Evolutionary conservation across 2,329 filamentous ascomycete species (phyloP).

Genomic region (Rutstroemia sp.): DNA sequence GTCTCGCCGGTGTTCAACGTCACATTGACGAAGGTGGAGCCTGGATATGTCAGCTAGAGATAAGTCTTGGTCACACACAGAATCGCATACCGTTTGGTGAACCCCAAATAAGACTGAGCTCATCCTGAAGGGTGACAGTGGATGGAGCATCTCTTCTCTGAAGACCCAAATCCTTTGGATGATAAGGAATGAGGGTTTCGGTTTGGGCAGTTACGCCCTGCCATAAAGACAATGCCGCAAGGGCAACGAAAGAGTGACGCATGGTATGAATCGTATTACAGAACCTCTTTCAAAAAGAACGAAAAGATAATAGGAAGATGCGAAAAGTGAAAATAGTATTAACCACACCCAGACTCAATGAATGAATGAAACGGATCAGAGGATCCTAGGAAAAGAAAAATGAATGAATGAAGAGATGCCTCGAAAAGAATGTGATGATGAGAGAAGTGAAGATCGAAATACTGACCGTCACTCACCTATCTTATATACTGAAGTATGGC

Average conservation of each 20-base stretch:
- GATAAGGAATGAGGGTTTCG: constrained; percentile 6
- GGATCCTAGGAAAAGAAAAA: constrained; percentile 1
- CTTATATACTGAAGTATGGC: constrained; percentile 1
- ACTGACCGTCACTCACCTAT: background rate
- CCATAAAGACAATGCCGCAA: constrained; percentile 9
- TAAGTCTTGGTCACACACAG: accelerated
- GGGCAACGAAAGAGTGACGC: constrained; percentile 1
- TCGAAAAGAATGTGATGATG: constrained; percentile 5
- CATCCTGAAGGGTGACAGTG: constrained; percentile 4
- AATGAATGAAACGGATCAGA: constrained; percentile 9
- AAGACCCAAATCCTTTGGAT: background rate
- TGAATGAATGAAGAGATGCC: constrained; percentile 1
- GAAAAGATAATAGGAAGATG: background rate
- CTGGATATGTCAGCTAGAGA: background rate
- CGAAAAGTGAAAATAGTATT: background rate
- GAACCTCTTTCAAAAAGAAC: background rate
- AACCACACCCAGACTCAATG: background rate
- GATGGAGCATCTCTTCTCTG: constrained; percentile 5
- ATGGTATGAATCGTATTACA: background rate
- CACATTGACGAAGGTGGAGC: constrained; percentile 8
- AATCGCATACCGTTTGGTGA: constrained; percentile 2
- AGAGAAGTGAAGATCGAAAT: background rate
- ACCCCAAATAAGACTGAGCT: constrained; percentile 5
- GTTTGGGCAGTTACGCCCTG: constrained; percentile 1
- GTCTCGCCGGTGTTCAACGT: constrained; percentile 7